Percentiles rank a stretch among this genome's conserved stretches.
Conservation (phyloP, 306 rosid species). For the Hylodesmum podocarpum region DNA sequence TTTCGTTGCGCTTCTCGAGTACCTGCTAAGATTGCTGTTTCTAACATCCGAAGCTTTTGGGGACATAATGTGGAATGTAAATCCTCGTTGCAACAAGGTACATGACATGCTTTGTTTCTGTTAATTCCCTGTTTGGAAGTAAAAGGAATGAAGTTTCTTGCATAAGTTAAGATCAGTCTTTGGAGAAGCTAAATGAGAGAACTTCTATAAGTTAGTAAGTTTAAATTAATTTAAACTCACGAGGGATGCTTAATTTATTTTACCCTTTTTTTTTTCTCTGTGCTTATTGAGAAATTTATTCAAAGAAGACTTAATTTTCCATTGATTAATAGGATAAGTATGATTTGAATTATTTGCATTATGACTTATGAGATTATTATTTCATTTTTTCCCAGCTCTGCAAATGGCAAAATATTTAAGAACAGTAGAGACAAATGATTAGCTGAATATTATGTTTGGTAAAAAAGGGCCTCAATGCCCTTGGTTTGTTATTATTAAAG, state of each 20-base stretch:
- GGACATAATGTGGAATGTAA: slow-evolving; percentile 40
- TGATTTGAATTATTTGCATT: background rate
- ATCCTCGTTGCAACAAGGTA: slow-evolving; percentile 39
- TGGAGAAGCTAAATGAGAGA: too few relatives aligned
- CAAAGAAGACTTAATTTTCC: background rate
- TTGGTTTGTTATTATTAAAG: background rate
- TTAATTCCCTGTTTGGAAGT: too few relatives aligned
- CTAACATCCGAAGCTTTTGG: slow-evolving; percentile 43
- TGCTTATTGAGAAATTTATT: too few relatives aligned
- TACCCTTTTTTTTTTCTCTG: too few relatives aligned
- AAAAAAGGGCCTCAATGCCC: background rate
- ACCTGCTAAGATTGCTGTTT: slow-evolving; percentile 38
- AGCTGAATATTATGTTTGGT: background rate
- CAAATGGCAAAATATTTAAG: background rate
- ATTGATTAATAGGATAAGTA: background rate
- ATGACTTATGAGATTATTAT: background rate
- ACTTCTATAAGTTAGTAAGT: too few relatives aligned
- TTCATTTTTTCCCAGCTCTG: background rate
- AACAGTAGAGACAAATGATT: background rate
- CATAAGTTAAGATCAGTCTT: too few relatives aligned
- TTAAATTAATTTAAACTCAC: too few relatives aligned
- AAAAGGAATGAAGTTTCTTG: too few relatives aligned
- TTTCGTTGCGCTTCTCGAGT: slow-evolving; percentile 37
- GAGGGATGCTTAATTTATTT: too few relatives aligned
- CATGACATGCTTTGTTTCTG: background rate